Evolutionary conservation across 495 filamentous ascomycete species (phyloP).

Genomic region (Penicillium goetzii): DNA sequence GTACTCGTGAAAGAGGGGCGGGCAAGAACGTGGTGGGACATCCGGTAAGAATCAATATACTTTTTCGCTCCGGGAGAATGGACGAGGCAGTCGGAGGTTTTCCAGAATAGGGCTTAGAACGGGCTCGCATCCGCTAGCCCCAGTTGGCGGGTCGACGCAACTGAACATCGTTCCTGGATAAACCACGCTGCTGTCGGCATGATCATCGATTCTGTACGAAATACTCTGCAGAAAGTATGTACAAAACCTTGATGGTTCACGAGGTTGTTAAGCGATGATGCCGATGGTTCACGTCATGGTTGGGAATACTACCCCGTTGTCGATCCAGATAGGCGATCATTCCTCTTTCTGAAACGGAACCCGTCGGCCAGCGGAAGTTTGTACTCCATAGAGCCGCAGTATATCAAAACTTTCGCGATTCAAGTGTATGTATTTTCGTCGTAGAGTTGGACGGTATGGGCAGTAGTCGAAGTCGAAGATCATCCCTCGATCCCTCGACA

Average conservation of each 20-base stretch:
- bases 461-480: slow-evolving; percentile 5
- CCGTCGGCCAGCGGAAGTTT: slow-evolving; percentile 11
- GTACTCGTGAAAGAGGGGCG: not conserved
- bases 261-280: not conserved
- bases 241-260: not conserved
- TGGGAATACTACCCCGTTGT: slow-evolving; percentile 11
- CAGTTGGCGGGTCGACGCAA: slow-evolving; percentile 1
- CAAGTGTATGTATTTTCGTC: not conserved
- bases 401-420: not conserved
- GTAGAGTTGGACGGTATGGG: not conserved
- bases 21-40: slow-evolving; percentile 3
- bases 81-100: slow-evolving; percentile 27
- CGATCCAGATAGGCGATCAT: slow-evolving; percentile 17
- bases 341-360: slow-evolving; percentile 1
- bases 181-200: not conserved
- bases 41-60: slow-evolving; percentile 20
- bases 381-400: slow-evolving; percentile 1
- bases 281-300: too few relatives aligned
- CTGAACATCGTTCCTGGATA: not conserved
- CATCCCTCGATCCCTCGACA: slow-evolving; percentile 13
- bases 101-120: slow-evolving; percentile 35
- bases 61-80: slow-evolving; percentile 24
- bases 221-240: not conserved
- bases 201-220: not conserved
- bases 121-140: slow-evolving; percentile 21